Evolutionary conservation across 2,329 filamentous ascomycete species (phyloP).

Genomic region (Sordariomycetes sp.): DNA sequence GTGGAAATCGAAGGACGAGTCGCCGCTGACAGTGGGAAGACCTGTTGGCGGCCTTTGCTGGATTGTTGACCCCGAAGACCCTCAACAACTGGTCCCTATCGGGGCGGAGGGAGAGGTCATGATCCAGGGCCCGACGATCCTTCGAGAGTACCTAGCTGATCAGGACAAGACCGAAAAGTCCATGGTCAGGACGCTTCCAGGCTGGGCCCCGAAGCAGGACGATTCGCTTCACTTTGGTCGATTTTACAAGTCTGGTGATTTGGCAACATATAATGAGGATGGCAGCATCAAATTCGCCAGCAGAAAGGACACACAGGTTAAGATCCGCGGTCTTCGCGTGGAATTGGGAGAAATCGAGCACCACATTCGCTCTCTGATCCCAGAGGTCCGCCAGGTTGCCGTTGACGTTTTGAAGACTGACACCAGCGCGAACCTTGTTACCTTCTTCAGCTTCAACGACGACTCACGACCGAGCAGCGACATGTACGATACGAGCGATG

Average conservation of each 20-base stretch:
- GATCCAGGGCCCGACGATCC: constrained; percentile 15
- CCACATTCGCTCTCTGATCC: background rate
- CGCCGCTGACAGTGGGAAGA: background rate
- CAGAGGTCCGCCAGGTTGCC: background rate
- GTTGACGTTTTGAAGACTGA: constrained; percentile 1
- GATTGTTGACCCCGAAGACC: constrained; percentile 19
- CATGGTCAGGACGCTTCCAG: constrained; percentile 18
- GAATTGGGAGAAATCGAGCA: constrained; percentile 4
- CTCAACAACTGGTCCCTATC: constrained; percentile 15
- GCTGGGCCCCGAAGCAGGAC: constrained; percentile 6
- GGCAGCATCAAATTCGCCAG: constrained; percentile 34
- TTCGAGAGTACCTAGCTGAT: constrained; percentile 12
- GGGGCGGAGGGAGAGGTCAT: constrained; percentile 15
- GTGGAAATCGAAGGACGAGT: background rate
- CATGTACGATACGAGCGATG: background rate
- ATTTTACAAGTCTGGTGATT: constrained; percentile 38
- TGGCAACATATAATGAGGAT: constrained; percentile 30
- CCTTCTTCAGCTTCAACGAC: constrained; percentile 1
- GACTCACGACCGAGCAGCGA: background rate
- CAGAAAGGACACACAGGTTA: constrained; percentile 23
- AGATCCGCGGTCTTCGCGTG: constrained; percentile 2
- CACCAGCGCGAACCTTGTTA: background rate
- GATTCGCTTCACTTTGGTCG: too few species aligned
- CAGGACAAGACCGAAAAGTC: constrained; percentile 11
- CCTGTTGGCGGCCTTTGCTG: constrained; percentile 9